Percentiles rank a stretch among this genome's conserved stretches.
Evolutionary conservation across 31 red algal species (phyloP).

Genomic region (Bonnemaisonia californica): DNA sequence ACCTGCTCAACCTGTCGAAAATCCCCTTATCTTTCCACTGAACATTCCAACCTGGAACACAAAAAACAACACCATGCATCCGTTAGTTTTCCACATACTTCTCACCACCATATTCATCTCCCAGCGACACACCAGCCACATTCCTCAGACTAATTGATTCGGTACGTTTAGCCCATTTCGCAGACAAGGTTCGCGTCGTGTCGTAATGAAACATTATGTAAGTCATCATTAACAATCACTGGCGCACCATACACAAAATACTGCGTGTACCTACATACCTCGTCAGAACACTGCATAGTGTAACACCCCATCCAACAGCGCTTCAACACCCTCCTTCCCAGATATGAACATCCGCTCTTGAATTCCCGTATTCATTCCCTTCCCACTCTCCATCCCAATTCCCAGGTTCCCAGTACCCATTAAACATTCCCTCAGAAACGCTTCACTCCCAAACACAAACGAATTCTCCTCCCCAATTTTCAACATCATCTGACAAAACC

Average conservation of each 20-base stretch:
- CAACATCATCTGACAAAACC: constrained; percentile 62
- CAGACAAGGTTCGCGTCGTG: not conserved
- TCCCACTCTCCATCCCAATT: constrained; percentile 6
- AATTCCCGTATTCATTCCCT: constrained; percentile 2
- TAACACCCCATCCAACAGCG: constrained; percentile 57
- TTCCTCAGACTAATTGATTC: not conserved
- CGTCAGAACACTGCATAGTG: constrained; percentile 58
- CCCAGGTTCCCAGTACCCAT: constrained; percentile 31
- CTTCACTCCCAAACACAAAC: constrained; percentile 47
- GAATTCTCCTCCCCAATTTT: constrained; percentile 29
- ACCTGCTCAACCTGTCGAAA: too few relatives aligned
- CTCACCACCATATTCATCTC: not conserved
- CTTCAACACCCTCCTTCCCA: constrained; percentile 37
- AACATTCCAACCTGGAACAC: too few relatives aligned
- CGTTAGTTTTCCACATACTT: not conserved
- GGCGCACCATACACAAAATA: constrained; percentile 8
- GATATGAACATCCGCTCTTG: constrained; percentile 51
- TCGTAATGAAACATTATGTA: not conserved
- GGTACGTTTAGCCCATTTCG: not conserved
- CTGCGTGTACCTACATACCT: constrained; percentile 3
- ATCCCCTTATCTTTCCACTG: not conserved
- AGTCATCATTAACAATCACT: too few relatives aligned
- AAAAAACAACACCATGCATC: not conserved
- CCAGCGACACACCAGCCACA: not conserved
- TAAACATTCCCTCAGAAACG: constrained; percentile 38